Evolutionary conservation across 805 yeast genomes (phyloP), one percentile per base, ranked within the genome.

Genomic region (Kregervanrija fluxuum): DNA sequence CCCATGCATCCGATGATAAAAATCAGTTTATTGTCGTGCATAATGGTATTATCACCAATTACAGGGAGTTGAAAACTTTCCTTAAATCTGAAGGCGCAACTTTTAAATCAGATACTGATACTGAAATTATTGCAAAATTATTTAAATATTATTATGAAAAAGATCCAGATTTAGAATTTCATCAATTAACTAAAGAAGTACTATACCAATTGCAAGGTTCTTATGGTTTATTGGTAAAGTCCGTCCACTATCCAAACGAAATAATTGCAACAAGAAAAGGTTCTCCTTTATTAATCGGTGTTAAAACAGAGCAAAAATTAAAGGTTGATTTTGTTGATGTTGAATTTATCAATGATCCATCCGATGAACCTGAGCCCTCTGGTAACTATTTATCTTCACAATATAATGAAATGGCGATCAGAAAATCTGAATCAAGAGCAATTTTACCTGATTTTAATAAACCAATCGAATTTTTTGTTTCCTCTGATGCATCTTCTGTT

Each of bases 271-370:
- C 97, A 38, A 85, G 98, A 73, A 93, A 90, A 68, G 99, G 99
- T 59, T 90, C 98, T 40, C 99, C 99, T 16, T 74, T 93, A 62
- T 77, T 93, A 60, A 87, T 93, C 52, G 99, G 99, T 70, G 98
- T 93, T 54, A 93, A 89, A 73, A 87, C 97, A 42, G 95, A 90
- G 62, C 84, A 80, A 66, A 91, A 89, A 65, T 79, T 93, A 66
- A 93, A 91, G 70, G 97, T 91, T 54, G 99, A 93, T 66, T 90
- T 93, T 60, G 98, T 93, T 45, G 99, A 93, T 64, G 96, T 93
- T 45, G 99, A 93, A 69, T 93, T 91, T 74, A 93, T 95, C 36
- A 49, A 58, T 37, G 95, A 85, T 53, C 67, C 66, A 35, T 42
- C 39, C 17, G 32, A 35, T n/a, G 30, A 15, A 47, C 67, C 70